Evolutionary conservation across 2,329 filamentous ascomycete genomes (phyloP), one percentile per base, ranked within the genome.

Genomic region (Gliomastix tumulicola): DNA sequence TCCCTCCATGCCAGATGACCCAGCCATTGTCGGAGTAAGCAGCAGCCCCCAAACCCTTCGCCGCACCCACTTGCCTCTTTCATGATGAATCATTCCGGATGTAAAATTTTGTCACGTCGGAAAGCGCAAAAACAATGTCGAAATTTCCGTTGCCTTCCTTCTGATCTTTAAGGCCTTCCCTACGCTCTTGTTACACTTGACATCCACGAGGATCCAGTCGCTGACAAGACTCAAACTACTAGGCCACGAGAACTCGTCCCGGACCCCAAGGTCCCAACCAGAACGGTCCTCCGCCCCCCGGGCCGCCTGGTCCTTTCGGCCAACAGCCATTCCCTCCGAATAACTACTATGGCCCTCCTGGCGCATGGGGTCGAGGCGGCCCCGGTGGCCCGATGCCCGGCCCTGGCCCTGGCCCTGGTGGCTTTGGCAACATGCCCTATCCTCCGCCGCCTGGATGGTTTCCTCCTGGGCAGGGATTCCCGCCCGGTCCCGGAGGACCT

Each of bases 101-200:
- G 87, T 92, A 87, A 94, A 94, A 65, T 66, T 74, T 72, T 77
- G 57, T 73, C 71, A 76, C 77, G 74, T 79, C 82, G 83, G 84
- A 84, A 83, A 84, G 88, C 88, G 88, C 88, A 94, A 81, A 79
- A 88, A 83, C 75, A 76, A 70, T 95, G 89, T 94, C 82, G 89
- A 95, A 79, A 82, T 84, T 82, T 95, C 89, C 88, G 89, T 95
- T 96, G 89, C 88, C 89, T 96, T 96, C 89, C 89, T 96, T 95
- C 88, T 96, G 88, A 95, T 80, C 55, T 32, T 44, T 45, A 49
- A 5, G 21, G 44, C 67, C 49, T 56, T 32, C 34, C 40, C 32
- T 32, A 30, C 40, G 41, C 51, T 56, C 18, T 18, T 20, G 13
- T 32, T 16, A 7, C 11, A 28, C 17, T 28, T 28, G 13, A n/a